Base-by-base conservation (phyloP, 139 green algal genomes). In the Ulvella scutata region DNA sequence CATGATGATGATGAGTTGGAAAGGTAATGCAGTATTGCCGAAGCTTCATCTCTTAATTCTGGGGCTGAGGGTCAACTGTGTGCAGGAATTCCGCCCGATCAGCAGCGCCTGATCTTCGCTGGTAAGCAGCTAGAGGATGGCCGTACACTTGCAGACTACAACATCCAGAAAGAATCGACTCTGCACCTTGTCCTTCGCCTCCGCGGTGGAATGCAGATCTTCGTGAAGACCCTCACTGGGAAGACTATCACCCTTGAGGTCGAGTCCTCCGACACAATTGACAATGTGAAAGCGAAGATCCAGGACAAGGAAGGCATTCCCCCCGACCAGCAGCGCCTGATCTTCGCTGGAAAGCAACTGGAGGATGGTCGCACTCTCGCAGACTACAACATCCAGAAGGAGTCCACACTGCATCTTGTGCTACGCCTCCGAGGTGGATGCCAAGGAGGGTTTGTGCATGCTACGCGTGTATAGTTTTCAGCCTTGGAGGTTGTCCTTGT, bases 361-460 rank as follows among this genome's bases (percentile, higher is more conserved):
- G 92, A 97, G 85, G 92, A 97, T 74, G 92, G 92, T 35, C 88
- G 92, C 80, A 97, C 93, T 20, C 87, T 97, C 73, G 90, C 93
- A 3, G 93, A 98, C 83, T 98, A 97, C 92, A 97, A 97, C 86
- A 97, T 97, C 76, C 92, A 97, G 85, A 97, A 97, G 87, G 91
- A 92, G 83, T 84, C 75, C 20, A 92, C 87, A 0, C 82, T 92
- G 21, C 87, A 92, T 74, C 79, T 92, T 77, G 87, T 92, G 77
- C 84, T 92, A 35, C 83, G 87, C 36, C 84, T 90, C 44, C 84
- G 85, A n/a, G 84, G 84, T 77, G 83, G 83, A 10, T 0, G 17
- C 17, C 21, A 59, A 20, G 40, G 17, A n/a, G n/a, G n/a, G n/a
- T n/a, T n/a, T n/a, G n/a, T n/a, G n/a, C n/a, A n/a, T n/a, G n/a